phyloP scores from a whole-genome alignment of 371 early-diverging fungal genomes.

The Conidiobolus incongruus region DNA sequence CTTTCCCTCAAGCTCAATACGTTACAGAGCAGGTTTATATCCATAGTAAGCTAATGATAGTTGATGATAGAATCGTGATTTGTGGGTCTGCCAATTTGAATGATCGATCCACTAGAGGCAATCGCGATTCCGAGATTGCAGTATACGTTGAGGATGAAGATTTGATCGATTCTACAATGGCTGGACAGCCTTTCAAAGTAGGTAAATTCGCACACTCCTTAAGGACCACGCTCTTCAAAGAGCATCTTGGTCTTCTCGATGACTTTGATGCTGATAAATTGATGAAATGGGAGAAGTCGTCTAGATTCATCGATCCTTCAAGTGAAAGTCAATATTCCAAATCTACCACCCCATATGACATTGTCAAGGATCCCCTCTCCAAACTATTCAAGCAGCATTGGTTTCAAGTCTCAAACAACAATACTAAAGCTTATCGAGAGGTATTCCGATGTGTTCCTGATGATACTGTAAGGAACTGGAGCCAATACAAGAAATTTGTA shows the following conservation, averaged over 20 bases:
- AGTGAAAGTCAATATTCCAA: neutral
- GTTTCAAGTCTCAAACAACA: conserved; percentile 34
- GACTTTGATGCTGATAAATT: conserved; percentile 10
- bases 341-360: neutral
- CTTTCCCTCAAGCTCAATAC: too few relatives aligned
- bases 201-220: conserved; percentile 49
- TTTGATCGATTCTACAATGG: conserved; percentile 38
- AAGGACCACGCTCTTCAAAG: conserved; percentile 57
- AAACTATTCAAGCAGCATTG: conserved; percentile 41
- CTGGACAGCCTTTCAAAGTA: conserved; percentile 45
- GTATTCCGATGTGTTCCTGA: conserved; percentile 76
- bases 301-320: conserved; percentile 1
- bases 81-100: conserved; percentile 86
- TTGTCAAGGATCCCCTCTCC: conserved; percentile 48
- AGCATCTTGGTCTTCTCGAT: conserved; percentile 53
- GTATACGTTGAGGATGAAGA: conserved; percentile 57
- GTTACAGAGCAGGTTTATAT: conserved; percentile 74
- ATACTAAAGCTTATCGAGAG: conserved; percentile 47
- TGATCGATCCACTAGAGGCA: conserved; percentile 66
- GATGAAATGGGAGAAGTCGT: neutral
- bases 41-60: conserved; percentile 80
- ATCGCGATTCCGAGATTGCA: conserved; percentile 82
- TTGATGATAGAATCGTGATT: conserved; percentile 62
- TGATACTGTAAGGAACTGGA: conserved; percentile 30
- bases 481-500: conserved; percentile 27